A percentile compares a stretch with the other conserved stretches of the same genome.
These are phyloP conservation scores for Triadica sebifera DNA, from an alignment of 345 rosid species.

Conservation along the genomic window DNA sequence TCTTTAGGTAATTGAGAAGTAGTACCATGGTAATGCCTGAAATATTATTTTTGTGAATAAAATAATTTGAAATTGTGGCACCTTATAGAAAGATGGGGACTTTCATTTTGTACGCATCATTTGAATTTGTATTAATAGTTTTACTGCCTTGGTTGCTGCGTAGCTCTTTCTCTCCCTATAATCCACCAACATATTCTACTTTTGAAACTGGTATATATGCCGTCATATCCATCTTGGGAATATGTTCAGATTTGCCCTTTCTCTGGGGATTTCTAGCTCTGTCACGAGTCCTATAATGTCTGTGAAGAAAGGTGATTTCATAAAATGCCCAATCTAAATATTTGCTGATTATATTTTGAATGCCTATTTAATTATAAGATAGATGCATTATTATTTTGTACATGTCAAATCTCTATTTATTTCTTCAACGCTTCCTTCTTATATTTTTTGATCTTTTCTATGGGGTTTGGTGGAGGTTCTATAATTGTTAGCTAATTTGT, in stretches of 20 bases:
- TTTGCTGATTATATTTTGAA: not conserved
- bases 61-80: not conserved
- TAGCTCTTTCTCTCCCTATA: not conserved
- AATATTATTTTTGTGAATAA: not conserved
- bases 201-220: conserved; percentile 51
- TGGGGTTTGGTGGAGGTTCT: too few species aligned
- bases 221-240: conserved; percentile 39
- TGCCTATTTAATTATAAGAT: not conserved
- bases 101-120: not conserved
- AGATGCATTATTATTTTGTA: not conserved
- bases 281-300: conserved; percentile 39
- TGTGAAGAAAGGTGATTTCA: conserved; percentile 50
- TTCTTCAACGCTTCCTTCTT: not conserved
- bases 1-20: not conserved
- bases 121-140: not conserved
- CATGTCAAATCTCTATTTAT: not conserved
- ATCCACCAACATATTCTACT: conserved; percentile 16
- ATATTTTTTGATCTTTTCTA: not conserved
- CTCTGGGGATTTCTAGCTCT: conserved; percentile 39
- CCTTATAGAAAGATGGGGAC: not conserved
- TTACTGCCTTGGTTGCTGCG: not conserved
- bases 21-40: not conserved
- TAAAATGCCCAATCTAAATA: not conserved
- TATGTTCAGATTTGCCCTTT: conserved; percentile 39
- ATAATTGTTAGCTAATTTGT: not conserved